phyloP scores from a whole-genome alignment of 2,329 filamentous ascomycete species.

The Pseudodiploospora longispora region DNA sequence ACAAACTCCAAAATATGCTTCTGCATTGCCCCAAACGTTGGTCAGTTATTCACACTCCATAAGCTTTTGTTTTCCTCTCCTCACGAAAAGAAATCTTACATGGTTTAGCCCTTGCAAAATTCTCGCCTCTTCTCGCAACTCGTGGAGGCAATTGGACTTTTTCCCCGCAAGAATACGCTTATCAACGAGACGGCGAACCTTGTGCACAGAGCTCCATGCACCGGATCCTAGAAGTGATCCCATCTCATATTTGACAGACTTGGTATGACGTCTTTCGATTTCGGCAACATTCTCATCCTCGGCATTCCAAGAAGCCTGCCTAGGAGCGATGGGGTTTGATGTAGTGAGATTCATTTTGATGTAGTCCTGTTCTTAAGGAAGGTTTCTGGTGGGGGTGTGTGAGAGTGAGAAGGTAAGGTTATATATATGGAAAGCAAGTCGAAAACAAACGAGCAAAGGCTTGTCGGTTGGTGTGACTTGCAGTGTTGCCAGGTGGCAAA shows the following conservation, averaged over 20 bases:
- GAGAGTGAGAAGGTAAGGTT: too few species aligned
- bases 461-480: too few species aligned
- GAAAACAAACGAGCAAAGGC: too few species aligned
- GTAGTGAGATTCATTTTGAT: too few species aligned
- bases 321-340: neutral
- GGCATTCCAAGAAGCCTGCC: conserved; percentile 10
- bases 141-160: conserved; percentile 10
- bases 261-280: conserved; percentile 8
- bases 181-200: conserved; percentile 17
- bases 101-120: conserved; percentile 16
- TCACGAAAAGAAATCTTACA: conserved; percentile 12
- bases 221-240: conserved; percentile 19
- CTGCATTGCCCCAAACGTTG: conserved; percentile 8
- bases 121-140: conserved; percentile 17
- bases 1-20: conserved; percentile 20
- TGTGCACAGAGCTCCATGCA: conserved; percentile 21
- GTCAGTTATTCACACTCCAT: neutral
- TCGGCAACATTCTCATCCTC: conserved; percentile 12
- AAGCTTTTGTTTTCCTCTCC: too few species aligned
- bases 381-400: too few species aligned
- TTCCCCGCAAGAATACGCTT: conserved; percentile 22
- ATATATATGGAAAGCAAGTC: too few species aligned
- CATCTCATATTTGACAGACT: conserved; percentile 14
- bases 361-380: too few species aligned
- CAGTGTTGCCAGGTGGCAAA: too few species aligned